phyloP scores from a whole-genome alignment of 768 basidiomycete species.

The Podaxis sp. region DNA sequence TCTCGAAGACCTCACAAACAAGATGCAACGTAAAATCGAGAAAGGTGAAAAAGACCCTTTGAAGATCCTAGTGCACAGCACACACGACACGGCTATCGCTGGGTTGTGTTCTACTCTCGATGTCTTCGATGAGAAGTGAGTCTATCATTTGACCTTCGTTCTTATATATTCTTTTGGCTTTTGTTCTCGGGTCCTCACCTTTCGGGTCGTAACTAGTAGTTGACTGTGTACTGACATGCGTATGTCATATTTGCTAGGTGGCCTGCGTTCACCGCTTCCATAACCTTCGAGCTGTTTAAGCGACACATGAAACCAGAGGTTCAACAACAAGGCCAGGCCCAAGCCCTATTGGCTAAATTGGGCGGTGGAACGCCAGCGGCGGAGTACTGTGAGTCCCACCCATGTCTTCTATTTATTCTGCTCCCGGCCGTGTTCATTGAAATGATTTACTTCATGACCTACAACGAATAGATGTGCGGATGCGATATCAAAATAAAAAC shows the following conservation, averaged over 20 bases:
- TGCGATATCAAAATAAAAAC: conserved; percentile 73
- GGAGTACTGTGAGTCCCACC: conserved; percentile 29
- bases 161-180: background rate
- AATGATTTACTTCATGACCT: background rate
- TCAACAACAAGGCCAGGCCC: conserved; percentile 26
- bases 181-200: background rate
- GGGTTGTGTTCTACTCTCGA: conserved; percentile 65
- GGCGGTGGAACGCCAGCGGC: conserved; percentile 14
- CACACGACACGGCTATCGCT: conserved; percentile 73
- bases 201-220: background rate
- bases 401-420: background rate
- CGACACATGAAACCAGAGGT: conserved; percentile 13
- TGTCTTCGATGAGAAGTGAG: conserved; percentile 69
- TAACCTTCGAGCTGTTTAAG: conserved; percentile 76
- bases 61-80: conserved; percentile 67
- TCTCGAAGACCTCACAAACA: conserved; percentile 59
- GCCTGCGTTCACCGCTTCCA: conserved; percentile 73
- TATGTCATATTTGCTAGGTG: conserved; percentile 41
- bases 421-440: background rate
- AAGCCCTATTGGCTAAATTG: conserved; percentile 42
- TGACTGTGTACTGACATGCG: background rate
- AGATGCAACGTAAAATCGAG: conserved; percentile 60
- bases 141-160: conserved; percentile 1
- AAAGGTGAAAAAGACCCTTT: conserved; percentile 46
- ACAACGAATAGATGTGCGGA: conserved; percentile 53